phyloP scores from a whole-genome alignment of 2,329 filamentous ascomycete genomes.

The Davidsoniella australis region DNA sequence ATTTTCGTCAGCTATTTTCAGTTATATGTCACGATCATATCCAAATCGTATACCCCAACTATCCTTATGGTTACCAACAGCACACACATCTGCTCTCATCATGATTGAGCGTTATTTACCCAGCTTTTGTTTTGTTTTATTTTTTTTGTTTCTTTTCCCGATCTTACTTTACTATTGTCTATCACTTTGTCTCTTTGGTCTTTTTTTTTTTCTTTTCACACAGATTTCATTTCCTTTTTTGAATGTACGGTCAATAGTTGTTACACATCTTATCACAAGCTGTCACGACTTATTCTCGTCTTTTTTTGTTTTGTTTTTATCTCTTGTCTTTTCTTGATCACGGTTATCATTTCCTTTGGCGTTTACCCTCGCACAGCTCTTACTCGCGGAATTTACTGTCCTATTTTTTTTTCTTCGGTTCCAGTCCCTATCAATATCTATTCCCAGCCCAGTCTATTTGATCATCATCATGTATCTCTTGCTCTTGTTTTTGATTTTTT shows the following conservation, averaged over 20 bases:
- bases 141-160: neutral
- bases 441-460: conserved; percentile 17
- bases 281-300: neutral
- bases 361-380: too few species aligned
- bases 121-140: conserved; percentile 7
- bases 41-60: neutral
- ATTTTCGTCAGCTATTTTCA: neutral
- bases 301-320: neutral
- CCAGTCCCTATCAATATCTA: conserved; percentile 17
- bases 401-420: neutral
- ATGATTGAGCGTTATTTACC: neutral
- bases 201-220: too few species aligned
- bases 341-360: neutral
- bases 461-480: neutral
- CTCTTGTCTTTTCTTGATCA: neutral
- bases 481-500: conserved; percentile 8
- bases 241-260: too few species aligned
- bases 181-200: too few species aligned
- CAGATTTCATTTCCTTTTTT: too few species aligned
- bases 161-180: too few species aligned
- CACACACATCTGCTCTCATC: neutral
- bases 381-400: too few species aligned
- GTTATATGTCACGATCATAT: too few species aligned
- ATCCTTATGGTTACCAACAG: too few species aligned
- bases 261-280: neutral